These are phyloP conservation scores for Leccinellum luteum DNA, from an alignment of 768 basidiomycete species.

Conservation along the genomic window DNA sequence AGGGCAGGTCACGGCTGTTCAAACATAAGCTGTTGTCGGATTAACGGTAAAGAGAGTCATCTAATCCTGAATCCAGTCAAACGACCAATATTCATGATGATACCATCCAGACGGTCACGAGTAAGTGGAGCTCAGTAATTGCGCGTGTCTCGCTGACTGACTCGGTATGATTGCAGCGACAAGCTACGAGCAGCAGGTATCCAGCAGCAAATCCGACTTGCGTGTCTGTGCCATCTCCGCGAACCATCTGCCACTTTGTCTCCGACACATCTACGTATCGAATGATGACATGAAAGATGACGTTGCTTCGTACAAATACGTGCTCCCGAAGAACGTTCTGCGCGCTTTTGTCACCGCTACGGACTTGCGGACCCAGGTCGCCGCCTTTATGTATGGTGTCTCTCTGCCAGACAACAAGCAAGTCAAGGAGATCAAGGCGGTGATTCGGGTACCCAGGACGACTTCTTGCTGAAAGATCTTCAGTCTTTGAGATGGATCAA, in stretches of 20 bases:
- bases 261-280: conserved; percentile 98
- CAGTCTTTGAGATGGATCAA: conserved; percentile 97
- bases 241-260: conserved; percentile 90
- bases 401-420: conserved; percentile 96
- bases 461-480: conserved; percentile 91
- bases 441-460: conserved; percentile 97
- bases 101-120: conserved; percentile 92
- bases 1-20: conserved; percentile 91
- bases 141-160: background rate
- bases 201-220: conserved; percentile 99
- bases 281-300: conserved; percentile 99
- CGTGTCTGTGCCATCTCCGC: conserved; percentile 97
- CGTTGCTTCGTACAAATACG: conserved; percentile 90
- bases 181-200: conserved; percentile 97
- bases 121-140: conserved; percentile 39
- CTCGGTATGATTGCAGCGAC: conserved; percentile 53
- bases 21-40: conserved; percentile 55
- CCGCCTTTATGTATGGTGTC: conserved; percentile 88
- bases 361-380: conserved; percentile 95
- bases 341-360: conserved; percentile 91
- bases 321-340: conserved; percentile 95
- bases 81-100: conserved; percentile 98
- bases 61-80: conserved; percentile 45
- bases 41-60: background rate
- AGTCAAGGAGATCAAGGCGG: conserved; percentile 97